These are phyloP conservation scores for Phytophthora palmivora DNA, from an alignment of 352 stramenopile species.

Conservation along the genomic window DNA sequence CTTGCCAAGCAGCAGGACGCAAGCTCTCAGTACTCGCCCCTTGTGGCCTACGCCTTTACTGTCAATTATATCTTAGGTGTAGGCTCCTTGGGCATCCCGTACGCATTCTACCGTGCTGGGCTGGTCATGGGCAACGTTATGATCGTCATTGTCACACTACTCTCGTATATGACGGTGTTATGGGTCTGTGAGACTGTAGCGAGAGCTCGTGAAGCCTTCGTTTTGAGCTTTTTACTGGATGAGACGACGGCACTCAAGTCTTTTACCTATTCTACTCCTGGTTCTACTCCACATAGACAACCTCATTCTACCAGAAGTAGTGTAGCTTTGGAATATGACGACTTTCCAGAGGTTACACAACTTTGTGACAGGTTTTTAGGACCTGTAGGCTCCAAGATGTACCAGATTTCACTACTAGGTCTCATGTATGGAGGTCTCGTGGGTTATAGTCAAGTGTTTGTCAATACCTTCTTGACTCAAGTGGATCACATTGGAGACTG, in stretches of 20 bases:
- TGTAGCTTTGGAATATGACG: constrained; percentile 41
- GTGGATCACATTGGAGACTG: constrained; percentile 62
- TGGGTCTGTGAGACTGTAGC: constrained; percentile 87
- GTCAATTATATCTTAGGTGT: constrained; percentile 95
- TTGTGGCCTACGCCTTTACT: constrained; percentile 89
- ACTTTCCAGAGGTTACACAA: constrained; percentile 85
- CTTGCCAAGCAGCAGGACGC: constrained; percentile 39
- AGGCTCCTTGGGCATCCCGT: constrained; percentile 90
- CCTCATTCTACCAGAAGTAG: constrained; percentile 10
- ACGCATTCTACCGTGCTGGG: constrained; percentile 84
- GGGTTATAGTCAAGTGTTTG: constrained; percentile 93
- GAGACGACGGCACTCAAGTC: constrained; percentile 43
- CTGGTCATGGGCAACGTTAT: constrained; percentile 79
- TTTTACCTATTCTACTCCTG: constrained; percentile 10
- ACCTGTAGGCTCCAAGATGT: constrained; percentile 65
- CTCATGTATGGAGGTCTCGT: constrained; percentile 92
- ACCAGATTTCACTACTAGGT: constrained; percentile 85
- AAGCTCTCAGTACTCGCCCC: constrained; percentile 61
- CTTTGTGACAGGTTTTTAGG: constrained; percentile 82
- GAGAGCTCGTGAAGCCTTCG: constrained; percentile 56
- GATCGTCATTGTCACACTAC: constrained; percentile 78
- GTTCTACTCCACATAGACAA: constrained; percentile 2
- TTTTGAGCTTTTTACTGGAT: constrained; percentile 36
- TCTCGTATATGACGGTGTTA: constrained; percentile 91
- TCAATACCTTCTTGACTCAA: constrained; percentile 84